Conservation (phyloP, 2,329 filamentous ascomycete genomes). For the Huntiella savannae region DNA sequence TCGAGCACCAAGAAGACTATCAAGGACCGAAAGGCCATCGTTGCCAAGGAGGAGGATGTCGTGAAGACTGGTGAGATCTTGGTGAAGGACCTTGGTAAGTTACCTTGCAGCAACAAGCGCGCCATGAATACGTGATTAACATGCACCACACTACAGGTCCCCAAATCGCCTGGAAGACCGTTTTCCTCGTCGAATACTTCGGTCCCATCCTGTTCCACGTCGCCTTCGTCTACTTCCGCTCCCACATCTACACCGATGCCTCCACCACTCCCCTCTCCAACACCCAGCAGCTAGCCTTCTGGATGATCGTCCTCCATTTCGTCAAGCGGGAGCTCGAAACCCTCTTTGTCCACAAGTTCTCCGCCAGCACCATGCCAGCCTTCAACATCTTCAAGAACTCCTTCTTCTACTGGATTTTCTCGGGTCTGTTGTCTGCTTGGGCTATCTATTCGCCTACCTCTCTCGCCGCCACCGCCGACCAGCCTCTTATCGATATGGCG, state of each 20-base stretch:
- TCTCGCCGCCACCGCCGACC: conserved; percentile 36
- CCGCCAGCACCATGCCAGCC: conserved; percentile 79
- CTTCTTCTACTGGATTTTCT: conserved; percentile 78
- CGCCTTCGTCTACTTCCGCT: conserved; percentile 50
- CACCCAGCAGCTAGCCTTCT: conserved; percentile 56
- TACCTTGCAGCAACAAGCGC: not conserved
- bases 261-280: conserved; percentile 33
- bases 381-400: conserved; percentile 90
- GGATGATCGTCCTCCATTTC: conserved; percentile 67
- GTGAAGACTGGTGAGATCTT: conserved; percentile 40
- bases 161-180: conserved; percentile 81
- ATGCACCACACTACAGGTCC: conserved; percentile 35
- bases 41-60: conserved; percentile 30
- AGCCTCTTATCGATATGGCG: conserved; percentile 36
- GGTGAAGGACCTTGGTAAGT: conserved; percentile 80
- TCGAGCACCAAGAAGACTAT: conserved; percentile 41
- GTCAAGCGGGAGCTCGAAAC: conserved; percentile 92
- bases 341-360: conserved; percentile 86
- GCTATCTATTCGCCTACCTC: conserved; percentile 67
- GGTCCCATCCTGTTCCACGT: conserved; percentile 80
- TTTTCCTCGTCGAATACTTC: conserved; percentile 89
- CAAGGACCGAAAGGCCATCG: conserved; percentile 38
- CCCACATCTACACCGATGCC: conserved; percentile 34
- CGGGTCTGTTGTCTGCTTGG: conserved; percentile 63
- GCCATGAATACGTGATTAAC: not conserved